Evolutionary conservation across 768 basidiomycete species (phyloP).

Genomic region (Fomitopsis pulvina): DNA sequence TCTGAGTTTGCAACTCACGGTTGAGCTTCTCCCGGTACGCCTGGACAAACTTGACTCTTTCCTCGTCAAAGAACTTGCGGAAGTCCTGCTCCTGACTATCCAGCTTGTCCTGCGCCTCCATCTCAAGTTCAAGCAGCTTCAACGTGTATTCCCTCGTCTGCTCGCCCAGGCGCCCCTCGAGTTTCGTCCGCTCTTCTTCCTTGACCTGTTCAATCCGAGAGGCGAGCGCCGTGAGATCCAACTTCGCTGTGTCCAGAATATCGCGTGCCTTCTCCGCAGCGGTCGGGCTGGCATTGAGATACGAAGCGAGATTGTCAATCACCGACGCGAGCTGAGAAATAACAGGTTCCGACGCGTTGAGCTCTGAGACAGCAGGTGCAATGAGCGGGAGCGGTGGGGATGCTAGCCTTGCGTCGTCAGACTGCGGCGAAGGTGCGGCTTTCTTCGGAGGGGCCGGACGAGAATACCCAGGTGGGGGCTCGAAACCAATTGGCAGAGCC

Average conservation of each 20-base stretch:
- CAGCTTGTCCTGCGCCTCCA: conserved; percentile 80
- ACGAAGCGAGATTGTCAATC: conserved; percentile 87
- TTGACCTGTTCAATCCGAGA: conserved; percentile 72
- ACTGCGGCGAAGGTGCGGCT: conserved; percentile 13
- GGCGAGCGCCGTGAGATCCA: conserved; percentile 73
- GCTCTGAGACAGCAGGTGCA: conserved; percentile 70
- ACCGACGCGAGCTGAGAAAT: conserved; percentile 87
- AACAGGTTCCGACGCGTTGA: conserved; percentile 79
- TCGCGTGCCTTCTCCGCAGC: conserved; percentile 62
- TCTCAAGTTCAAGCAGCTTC: conserved; percentile 76
- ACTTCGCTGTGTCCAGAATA: conserved; percentile 75
- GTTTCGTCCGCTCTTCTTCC: conserved; percentile 65
- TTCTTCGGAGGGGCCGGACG: conserved; percentile 49
- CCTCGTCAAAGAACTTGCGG: conserved; percentile 72
- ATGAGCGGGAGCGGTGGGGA: conserved; percentile 62
- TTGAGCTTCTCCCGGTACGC: conserved; percentile 85
- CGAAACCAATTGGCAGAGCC: conserved; percentile 88
- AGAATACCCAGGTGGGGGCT: conserved; percentile 86
- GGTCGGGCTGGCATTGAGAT: conserved; percentile 67
- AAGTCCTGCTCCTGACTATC: conserved; percentile 84
- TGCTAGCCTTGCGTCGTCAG: conserved; percentile 26
- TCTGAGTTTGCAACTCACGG: conserved; percentile 78
- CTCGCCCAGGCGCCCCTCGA: conserved; percentile 68
- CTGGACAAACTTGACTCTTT: conserved; percentile 63
- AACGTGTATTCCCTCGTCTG: conserved; percentile 79